A percentile compares a stretch with the other conserved stretches of the same genome.
Conservation (phyloP, 371 early-diverging fungal genomes). For the Mucor ambiguus region DNA sequence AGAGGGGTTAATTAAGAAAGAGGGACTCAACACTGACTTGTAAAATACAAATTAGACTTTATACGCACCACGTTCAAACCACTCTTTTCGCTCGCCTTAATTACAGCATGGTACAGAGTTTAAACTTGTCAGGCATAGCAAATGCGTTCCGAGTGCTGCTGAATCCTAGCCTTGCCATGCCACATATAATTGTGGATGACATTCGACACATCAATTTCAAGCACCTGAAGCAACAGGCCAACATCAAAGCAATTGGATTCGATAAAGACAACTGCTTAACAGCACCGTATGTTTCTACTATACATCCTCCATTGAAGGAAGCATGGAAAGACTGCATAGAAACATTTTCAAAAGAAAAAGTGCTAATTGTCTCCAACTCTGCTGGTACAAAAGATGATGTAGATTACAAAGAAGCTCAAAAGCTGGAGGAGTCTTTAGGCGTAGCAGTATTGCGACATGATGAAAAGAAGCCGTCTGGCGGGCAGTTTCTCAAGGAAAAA, state of each 20-base stretch:
- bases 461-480: slow-evolving; percentile 85
- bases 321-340: slow-evolving; percentile 73
- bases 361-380: slow-evolving; percentile 92
- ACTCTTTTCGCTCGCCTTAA: not conserved
- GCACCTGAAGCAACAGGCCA: slow-evolving; percentile 51
- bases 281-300: slow-evolving; percentile 72
- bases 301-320: slow-evolving; percentile 72
- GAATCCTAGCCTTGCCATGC: slow-evolving; percentile 73
- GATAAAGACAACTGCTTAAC: slow-evolving; percentile 97
- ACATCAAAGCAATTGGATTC: slow-evolving; percentile 76
- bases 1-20: not conserved
- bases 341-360: slow-evolving; percentile 61
- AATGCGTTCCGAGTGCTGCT: slow-evolving; percentile 59
- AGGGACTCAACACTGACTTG: not conserved
- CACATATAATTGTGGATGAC: slow-evolving; percentile 76
- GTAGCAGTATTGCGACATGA: slow-evolving; percentile 65
- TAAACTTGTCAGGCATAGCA: slow-evolving; percentile 70
- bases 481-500: slow-evolving; percentile 49
- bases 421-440: slow-evolving; percentile 48
- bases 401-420: slow-evolving; percentile 55
- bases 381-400: slow-evolving; percentile 87
- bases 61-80: not conserved
- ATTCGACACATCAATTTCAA: slow-evolving; percentile 71
- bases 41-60: not conserved
- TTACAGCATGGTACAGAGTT: slow-evolving; percentile 73